Conservation (phyloP, 768 basidiomycete species). For the Lentinula raphanica region DNA sequence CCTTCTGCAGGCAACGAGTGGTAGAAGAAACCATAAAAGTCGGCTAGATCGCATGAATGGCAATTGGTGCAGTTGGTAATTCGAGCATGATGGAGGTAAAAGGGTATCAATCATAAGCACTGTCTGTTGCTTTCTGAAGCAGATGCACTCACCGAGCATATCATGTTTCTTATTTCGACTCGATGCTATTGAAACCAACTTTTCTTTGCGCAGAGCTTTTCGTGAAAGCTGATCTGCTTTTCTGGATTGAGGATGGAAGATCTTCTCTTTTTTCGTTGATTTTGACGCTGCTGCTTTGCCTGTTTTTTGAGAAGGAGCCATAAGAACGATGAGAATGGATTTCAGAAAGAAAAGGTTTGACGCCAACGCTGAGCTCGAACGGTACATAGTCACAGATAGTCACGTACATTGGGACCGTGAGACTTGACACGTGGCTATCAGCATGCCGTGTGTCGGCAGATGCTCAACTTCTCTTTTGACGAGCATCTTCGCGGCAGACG, state of each 20-base stretch:
- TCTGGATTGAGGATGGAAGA: conserved; percentile 79
- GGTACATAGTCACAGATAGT: too few relatives aligned
- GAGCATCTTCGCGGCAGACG: too few relatives aligned
- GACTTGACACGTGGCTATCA: too few relatives aligned
- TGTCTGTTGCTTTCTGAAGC: neutral
- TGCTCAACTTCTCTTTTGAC: too few relatives aligned
- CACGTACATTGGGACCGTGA: too few relatives aligned
- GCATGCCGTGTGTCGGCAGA: too few relatives aligned
- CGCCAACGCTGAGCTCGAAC: too few relatives aligned
- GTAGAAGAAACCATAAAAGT: conserved; percentile 73
- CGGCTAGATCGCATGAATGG: conserved; percentile 35
- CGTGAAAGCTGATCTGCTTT: conserved; percentile 76
- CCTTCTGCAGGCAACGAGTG: conserved; percentile 59
- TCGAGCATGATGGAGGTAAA: neutral
- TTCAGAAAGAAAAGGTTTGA: too few relatives aligned
- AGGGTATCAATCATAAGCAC: neutral
- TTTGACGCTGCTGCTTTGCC: conserved; percentile 22
- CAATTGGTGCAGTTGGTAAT: neutral
- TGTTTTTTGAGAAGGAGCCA: conserved; percentile 17
- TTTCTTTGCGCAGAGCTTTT: conserved; percentile 62
- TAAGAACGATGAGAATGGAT: neutral
- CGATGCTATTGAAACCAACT: conserved; percentile 49
- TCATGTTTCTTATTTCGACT: conserved; percentile 56
- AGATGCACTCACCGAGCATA: conserved; percentile 38
- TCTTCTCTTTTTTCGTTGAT: conserved; percentile 60